Percentiles rank a stretch among this genome's conserved stretches.
These are phyloP conservation scores for Pittosporum tobira DNA, from an alignment of 129 eudicot genomes.

Conservation along the genomic window DNA sequence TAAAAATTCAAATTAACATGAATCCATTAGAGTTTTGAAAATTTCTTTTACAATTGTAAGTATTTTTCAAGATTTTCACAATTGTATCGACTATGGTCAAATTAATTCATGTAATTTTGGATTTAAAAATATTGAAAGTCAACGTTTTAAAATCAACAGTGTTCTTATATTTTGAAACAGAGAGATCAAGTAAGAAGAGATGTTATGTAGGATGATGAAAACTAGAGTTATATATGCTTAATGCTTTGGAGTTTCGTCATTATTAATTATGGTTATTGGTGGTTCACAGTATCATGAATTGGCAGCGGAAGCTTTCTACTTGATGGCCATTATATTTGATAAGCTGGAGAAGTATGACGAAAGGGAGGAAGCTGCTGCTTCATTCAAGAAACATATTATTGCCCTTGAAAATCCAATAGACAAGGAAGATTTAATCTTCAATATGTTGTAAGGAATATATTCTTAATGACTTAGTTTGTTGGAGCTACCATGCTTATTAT, in stretches of 20 bases:
- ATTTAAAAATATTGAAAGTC: no score
- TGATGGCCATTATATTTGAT: constrained; percentile 72
- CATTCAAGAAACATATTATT: constrained; percentile 47
- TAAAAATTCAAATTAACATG: no score
- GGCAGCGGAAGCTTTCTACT: constrained; percentile 85
- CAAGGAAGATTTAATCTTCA: constrained; percentile 32
- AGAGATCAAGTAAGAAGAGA: background rate
- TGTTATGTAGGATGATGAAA: background rate
- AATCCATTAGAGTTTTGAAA: no score
- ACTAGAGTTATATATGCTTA: background rate
- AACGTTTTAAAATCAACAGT: no score
- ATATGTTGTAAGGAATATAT: constrained; percentile 12
- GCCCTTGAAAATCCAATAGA: constrained; percentile 55
- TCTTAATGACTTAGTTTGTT: background rate
- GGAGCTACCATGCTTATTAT: background rate
- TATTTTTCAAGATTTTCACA: no score
- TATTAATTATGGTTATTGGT: background rate
- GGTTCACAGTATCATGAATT: constrained; percentile 71
- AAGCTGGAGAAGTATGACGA: constrained; percentile 51
- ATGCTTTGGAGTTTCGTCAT: background rate
- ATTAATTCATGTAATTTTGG: no score
- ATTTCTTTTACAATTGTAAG: no score
- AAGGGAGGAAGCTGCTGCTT: constrained; percentile 68
- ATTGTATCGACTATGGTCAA: no score
- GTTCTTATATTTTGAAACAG: no score